A percentile compares a stretch with the other conserved stretches of the same genome.
Conservation (phyloP, 129 eudicot species). For the Helichrysum umbraculigerum region DNA sequence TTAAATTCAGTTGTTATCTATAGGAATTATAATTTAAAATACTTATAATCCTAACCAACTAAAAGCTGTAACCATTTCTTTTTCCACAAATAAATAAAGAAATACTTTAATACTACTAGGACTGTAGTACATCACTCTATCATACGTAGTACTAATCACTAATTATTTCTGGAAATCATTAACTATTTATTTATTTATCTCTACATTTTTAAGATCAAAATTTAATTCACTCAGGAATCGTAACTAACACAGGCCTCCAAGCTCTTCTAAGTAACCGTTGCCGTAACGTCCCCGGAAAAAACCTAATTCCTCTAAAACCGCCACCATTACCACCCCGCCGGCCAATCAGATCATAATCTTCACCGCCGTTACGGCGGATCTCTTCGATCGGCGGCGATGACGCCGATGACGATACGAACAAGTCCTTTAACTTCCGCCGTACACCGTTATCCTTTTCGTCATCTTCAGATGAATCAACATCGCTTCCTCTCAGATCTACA, state of each 20-base stretch:
- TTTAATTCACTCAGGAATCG: conserved; percentile 59
- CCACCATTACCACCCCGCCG: conserved; percentile 50
- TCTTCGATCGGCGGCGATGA: conserved; percentile 40
- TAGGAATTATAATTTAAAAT: conserved; percentile 28
- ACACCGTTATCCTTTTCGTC: conserved; percentile 35
- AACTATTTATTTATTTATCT: conserved; percentile 12
- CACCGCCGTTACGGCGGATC: conserved; percentile 36
- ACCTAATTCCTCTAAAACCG: conserved; percentile 45
- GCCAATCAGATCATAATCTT: conserved; percentile 26
- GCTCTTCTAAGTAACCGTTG: conserved; percentile 80
- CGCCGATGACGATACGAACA: conserved; percentile 71
- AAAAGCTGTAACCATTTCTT: conserved; percentile 14
- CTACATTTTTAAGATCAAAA: conserved; percentile 26
- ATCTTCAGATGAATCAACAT: conserved; percentile 47
- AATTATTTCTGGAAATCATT: conserved; percentile 26
- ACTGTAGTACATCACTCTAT: not conserved
- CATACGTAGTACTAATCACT: not conserved
- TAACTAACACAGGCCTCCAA: conserved; percentile 82
- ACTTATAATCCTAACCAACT: conserved; percentile 20
- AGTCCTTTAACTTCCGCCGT: conserved; percentile 67
- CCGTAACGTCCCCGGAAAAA: conserved; percentile 63
- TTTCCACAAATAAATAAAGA: not conserved
- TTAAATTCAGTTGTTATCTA: conserved; percentile 13
- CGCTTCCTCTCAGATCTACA: conserved; percentile 42
- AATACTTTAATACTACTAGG: not conserved